These are phyloP conservation scores for Fusarium pilosicola DNA, from an alignment of 2,329 filamentous ascomycete species.

Conservation along the genomic window DNA sequence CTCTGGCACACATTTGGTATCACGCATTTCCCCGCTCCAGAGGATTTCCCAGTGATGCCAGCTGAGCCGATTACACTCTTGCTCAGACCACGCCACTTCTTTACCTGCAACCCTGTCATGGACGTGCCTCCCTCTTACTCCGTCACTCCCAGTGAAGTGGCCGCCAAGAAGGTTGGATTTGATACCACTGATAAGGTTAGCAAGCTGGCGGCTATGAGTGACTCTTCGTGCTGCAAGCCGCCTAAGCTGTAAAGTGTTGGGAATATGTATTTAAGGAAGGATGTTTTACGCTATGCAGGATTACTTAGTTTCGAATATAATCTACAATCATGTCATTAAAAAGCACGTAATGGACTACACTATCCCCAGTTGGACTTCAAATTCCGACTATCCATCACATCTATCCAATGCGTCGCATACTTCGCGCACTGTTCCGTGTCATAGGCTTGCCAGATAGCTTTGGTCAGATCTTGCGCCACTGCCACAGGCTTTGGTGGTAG, in stretches of 20 bases:
- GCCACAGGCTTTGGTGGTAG: not conserved
- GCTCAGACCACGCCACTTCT: slow-evolving; percentile 84
- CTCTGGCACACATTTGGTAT: slow-evolving; percentile 95
- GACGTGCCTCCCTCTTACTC: slow-evolving; percentile 74
- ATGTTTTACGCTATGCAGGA: not conserved
- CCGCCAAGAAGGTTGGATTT: slow-evolving; percentile 31
- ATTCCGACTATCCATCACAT: not conserved
- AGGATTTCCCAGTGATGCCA: slow-evolving; percentile 94
- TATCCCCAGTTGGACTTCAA: not conserved
- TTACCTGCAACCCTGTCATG: slow-evolving; percentile 79
- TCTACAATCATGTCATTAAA: not conserved
- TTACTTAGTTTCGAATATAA: not conserved
- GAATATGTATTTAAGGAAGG: not conserved
- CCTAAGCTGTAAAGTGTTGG: not conserved
- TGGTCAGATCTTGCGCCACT: not conserved
- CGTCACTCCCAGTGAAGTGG: slow-evolving; percentile 45
- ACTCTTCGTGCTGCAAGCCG: not conserved
- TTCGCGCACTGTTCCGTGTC: not conserved
- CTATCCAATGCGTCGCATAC: not conserved
- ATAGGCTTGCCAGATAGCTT: not conserved
- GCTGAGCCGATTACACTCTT: slow-evolving; percentile 85
- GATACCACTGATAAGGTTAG: slow-evolving; percentile 39
- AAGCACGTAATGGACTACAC: too few species aligned
- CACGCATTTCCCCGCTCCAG: slow-evolving; percentile 87
- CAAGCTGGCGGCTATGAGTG: slow-evolving; percentile 29